phyloP scores from a whole-genome alignment of 2,329 filamentous ascomycete species.

The Macrophomina pseudophaseolina region DNA sequence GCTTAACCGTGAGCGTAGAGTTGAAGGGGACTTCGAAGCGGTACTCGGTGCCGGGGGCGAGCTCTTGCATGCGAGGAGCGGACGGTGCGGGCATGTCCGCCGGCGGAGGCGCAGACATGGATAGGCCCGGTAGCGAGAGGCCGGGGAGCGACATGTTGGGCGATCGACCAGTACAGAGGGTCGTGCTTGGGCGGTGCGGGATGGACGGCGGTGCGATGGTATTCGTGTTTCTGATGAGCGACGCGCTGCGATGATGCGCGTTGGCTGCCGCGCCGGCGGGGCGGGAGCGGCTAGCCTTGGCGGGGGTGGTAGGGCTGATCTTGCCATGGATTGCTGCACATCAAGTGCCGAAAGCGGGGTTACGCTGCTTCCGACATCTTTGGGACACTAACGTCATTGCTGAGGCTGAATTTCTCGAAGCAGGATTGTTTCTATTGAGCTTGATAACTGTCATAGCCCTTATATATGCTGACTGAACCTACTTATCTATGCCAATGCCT shows the following conservation, averaged over 20 bases:
- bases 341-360: constrained; percentile 24
- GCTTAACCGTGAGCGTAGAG: constrained; percentile 53
- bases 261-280: constrained; percentile 23
- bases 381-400: constrained; percentile 19
- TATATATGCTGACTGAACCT: constrained; percentile 7
- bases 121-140: constrained; percentile 49
- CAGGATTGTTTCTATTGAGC: neutral
- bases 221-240: constrained; percentile 7
- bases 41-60: constrained; percentile 53
- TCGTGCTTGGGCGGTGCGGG: neutral
- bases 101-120: constrained; percentile 30
- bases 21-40: constrained; percentile 48
- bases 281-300: constrained; percentile 23
- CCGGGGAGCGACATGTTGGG: constrained; percentile 49
- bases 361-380: constrained; percentile 1
- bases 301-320: constrained; percentile 24
- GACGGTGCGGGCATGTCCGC: constrained; percentile 33
- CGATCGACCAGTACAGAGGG: neutral
- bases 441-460: constrained; percentile 14
- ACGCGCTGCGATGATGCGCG: constrained; percentile 8
- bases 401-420: constrained; percentile 8
- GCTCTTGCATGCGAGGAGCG: constrained; percentile 45
- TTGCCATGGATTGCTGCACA: constrained; percentile 11
- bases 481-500: constrained; percentile 18
- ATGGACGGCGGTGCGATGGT: constrained; percentile 5